A percentile compares a stretch with the other conserved stretches of the same genome.
phyloP scores from a whole-genome alignment of 306 rosid species.

The Cucumis hystrix region DNA sequence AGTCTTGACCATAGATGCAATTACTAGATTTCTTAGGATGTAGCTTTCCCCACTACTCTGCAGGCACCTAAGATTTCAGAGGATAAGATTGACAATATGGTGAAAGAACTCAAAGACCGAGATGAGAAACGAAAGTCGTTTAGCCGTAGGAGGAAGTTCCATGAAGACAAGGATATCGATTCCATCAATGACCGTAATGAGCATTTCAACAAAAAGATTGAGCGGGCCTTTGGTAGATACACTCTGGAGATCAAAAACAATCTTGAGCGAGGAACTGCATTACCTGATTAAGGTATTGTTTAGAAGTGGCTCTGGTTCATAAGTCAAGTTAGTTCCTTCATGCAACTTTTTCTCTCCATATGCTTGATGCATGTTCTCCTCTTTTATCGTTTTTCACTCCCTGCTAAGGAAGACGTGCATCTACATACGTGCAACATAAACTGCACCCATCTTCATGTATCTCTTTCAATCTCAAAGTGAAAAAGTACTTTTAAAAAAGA shows the following conservation, averaged over 20 bases:
- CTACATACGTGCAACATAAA: neutral
- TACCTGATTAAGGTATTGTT: slow-evolving; percentile 57
- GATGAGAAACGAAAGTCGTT: slow-evolving; percentile 67
- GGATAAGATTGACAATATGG: slow-evolving; percentile 87
- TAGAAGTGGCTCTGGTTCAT: neutral
- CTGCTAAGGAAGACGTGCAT: neutral
- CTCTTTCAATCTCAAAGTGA: too few relatives aligned
- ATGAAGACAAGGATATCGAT: slow-evolving; percentile 93
- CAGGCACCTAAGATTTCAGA: slow-evolving; percentile 73
- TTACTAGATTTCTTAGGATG: neutral
- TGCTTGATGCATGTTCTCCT: neutral
- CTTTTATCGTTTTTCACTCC: neutral
- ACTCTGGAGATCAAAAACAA: slow-evolving; percentile 95
- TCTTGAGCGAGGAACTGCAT: slow-evolving; percentile 97
- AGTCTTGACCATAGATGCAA: neutral
- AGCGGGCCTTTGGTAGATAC: slow-evolving; percentile 95
- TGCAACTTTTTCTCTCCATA: neutral
- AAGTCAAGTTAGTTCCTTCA: neutral
- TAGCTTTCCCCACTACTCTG: slow-evolving; percentile 9
- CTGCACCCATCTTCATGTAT: too few relatives aligned
- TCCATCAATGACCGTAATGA: slow-evolving; percentile 94
- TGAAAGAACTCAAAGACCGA: slow-evolving; percentile 77
- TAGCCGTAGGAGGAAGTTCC: slow-evolving; percentile 83
- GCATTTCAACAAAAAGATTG: slow-evolving; percentile 96
- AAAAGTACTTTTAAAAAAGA: too few relatives aligned